Evolutionary conservation across 78 protist species (phyloP), one percentile per base, ranked within the genome.

Genomic region (Tieghemostelium lacteum): DNA sequence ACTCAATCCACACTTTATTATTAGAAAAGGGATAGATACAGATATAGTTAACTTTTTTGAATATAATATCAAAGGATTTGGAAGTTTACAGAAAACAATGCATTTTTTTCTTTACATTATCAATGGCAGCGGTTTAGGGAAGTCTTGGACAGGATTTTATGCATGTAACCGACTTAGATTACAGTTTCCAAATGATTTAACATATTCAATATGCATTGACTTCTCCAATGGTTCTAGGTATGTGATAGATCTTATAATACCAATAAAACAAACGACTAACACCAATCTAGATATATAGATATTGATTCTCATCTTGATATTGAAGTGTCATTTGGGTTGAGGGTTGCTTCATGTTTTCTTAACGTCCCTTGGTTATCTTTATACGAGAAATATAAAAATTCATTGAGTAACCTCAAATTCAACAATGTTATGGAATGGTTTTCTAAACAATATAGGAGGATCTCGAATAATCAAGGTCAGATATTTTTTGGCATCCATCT

Each of bases 71-170:
- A 16, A 16, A 19, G 14, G 10, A 16, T 16, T 5, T 16, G 14
- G 14, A n/a, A 57, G 17, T 19, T 19, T 16, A 5, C 6, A 5
- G 37, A 64, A n/a, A 29, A 12, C 4, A 4, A 12, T 28, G 4
- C 71, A 64, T 12, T 29, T 4, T 36, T 64, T 64, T 36, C 12
- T 64, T 10, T 64, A 64, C 26, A 64, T 64, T 4, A n/a, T 64
- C 71, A 64, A 64, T 36, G 71, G 71, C 4, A 20, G 71, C 26
- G 71, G 71, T 8, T 5, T 64, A 4, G 71, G 71, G 4, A 64
- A 64, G 12, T 28, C 71, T 29, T 29, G 26, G 71, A 29, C 71
- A 24, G 71, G 71, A 64, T 29, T 29, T 12, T 36, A 29, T 36
- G 36, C 71, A 19, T 31, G 45, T n/a, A 64, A 64, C 24, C 4